Percentiles rank a stretch among this genome's conserved stretches.
Conservation (phyloP, 176 grass and related monocot genomes). For the Oryza rufipogon region DNA sequence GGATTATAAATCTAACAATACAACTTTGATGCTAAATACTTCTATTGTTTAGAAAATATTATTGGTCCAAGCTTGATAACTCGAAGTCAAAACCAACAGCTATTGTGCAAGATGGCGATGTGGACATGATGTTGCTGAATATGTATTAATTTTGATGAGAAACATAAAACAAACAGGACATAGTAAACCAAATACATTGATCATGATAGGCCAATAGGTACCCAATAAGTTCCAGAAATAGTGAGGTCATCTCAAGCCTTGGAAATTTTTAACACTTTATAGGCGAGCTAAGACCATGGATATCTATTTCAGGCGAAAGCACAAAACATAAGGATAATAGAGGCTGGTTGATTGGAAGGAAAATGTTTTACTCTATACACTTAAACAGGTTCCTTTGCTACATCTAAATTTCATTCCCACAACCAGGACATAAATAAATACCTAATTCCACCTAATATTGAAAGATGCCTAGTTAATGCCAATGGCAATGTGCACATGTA, state of each 20-base stretch:
- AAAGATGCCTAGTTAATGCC: not conserved
- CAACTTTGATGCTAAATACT: too few relatives aligned
- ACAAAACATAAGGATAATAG: slow-evolving; percentile 4
- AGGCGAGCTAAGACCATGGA: slow-evolving; percentile 2
- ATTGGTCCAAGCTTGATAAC: too few relatives aligned
- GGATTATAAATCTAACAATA: too few relatives aligned
- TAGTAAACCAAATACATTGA: not conserved
- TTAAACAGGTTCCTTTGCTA: not conserved
- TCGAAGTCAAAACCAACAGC: too few relatives aligned
- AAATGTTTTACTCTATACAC: not conserved
- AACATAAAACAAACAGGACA: slow-evolving; percentile 1
- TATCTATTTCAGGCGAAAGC: not conserved
- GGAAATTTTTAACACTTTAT: not conserved
- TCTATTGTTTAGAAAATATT: too few relatives aligned
- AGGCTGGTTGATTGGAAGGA: not conserved
- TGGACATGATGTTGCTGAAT: slow-evolving; percentile 7
- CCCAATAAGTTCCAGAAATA: not conserved
- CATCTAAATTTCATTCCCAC: not conserved
- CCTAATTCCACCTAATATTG: not conserved
- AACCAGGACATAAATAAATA: not conserved
- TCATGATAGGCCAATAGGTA: not conserved
- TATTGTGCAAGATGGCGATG: not conserved
- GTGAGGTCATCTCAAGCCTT: slow-evolving; percentile 19
- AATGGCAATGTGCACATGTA: not conserved
- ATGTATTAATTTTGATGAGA: not conserved